Base-by-base conservation (phyloP, 2,329 filamentous ascomycete genomes). In the Fusarium sp. region DNA sequence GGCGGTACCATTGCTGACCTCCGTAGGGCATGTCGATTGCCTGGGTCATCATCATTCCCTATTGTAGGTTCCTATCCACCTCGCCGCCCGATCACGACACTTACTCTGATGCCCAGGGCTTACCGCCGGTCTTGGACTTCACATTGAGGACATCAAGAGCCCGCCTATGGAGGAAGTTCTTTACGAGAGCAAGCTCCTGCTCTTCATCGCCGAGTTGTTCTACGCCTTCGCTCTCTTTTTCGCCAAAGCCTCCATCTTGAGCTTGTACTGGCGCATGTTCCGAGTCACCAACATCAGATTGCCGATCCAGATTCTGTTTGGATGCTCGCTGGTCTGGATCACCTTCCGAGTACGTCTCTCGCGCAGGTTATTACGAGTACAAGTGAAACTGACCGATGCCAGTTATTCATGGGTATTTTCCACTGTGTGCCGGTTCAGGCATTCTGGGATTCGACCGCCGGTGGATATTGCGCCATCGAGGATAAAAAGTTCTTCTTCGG, bases 401-500 rank as follows among this genome's bases (percentile, higher is more conserved):
- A 71, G 70, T 71, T 60, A 0, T 58, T 74, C 15, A 69, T 74
- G 58, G 58, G 57, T 0, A 73, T 67, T 1, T 74, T 71, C 34
- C 72, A 74, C 16, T 74, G 72, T 1, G 43, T 73, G 1, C 72
- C 72, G 1, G 57, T 74, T 2, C 36, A 66, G 6, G 43, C 53
- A 0, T 74, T 74, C 23, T 74, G 72, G 72, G 65, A 74, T 8
- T 52, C 50, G 0, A 47, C 50, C 0, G 58, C 60, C 1, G 64
- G 60, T 2, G 62, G 61, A 16, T 36, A 28, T 7, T 74, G 72
- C 2, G 54, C 54, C 1, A 74, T 74, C 16, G 63, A 79, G 41
- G 75, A 76, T 15, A 67, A 70, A 4, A 77, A 74, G 34, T 80
- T 78, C 68, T 79, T 79, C 62, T 76, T 79, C 43, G 78, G 78